phyloP scores from a whole-genome alignment of 1,284 basidiomycete genomes.

The Kalmanozyma brasiliensis region DNA sequence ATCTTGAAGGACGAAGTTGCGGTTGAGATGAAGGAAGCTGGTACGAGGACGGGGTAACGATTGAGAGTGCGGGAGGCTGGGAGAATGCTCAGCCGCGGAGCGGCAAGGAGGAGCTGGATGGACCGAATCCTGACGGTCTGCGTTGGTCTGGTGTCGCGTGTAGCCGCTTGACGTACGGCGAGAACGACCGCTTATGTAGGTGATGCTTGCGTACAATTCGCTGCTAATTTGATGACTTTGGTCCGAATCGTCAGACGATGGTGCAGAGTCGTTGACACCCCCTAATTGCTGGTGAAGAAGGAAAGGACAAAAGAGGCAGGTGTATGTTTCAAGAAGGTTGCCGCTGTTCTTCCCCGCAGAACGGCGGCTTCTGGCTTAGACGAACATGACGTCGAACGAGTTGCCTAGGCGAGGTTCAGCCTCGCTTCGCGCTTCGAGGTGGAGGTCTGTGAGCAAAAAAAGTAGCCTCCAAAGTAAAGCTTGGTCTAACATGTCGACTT shows the following conservation, averaged over 20 bases:
- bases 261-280: no score
- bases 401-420: neutral
- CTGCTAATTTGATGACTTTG: no score
- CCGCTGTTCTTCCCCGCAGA: conserved; percentile 1
- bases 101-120: conserved; percentile 4
- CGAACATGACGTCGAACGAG: conserved; percentile 20
- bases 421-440: neutral
- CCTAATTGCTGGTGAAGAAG: no score
- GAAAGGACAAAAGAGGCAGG: no score
- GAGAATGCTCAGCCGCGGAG: conserved; percentile 14
- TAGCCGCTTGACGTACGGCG: no score
- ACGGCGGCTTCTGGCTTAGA: neutral
- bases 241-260: no score
- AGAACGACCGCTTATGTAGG: no score
- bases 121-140: conserved; percentile 22
- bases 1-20: neutral
- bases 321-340: no score
- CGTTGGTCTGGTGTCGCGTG: neutral
- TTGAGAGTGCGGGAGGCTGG: neutral
- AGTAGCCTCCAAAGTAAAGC: neutral
- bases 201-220: no score
- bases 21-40: neutral
- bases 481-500: neutral
- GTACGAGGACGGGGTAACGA: neutral
- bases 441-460: conserved; percentile 4